phyloP scores from a whole-genome alignment of 169 alveolate species.

The Cryptosporidium tyzzeri region DNA sequence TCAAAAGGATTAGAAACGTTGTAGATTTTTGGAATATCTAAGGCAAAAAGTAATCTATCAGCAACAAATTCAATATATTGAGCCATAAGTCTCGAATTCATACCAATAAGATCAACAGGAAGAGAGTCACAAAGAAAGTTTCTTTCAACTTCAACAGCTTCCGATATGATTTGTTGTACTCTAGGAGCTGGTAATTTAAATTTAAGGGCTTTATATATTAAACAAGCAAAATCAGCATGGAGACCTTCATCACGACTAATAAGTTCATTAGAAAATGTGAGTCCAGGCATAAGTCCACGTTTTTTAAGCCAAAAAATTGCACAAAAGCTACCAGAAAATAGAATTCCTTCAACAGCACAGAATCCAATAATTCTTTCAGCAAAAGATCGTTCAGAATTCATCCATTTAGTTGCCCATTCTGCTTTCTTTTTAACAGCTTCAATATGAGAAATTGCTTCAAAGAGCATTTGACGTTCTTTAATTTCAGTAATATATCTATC shows the following conservation, averaged over 20 bases:
- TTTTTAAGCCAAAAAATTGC: conserved; percentile 99
- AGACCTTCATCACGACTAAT: conserved; percentile 99
- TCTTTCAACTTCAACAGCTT: conserved; percentile 97
- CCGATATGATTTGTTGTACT: conserved; percentile 93
- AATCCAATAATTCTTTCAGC: conserved; percentile 94
- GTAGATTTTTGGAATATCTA: conserved; percentile 93
- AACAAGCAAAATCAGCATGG: conserved; percentile 99
- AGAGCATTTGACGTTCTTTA: conserved; percentile 91
- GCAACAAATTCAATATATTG: conserved; percentile 98
- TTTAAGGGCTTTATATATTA: conserved; percentile 91
- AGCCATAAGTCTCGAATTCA: conserved; percentile 95
- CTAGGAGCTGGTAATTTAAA: conserved; percentile 91
- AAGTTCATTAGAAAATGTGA: conserved; percentile 96
- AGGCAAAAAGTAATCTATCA: conserved; percentile 94
- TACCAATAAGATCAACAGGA: conserved; percentile 97
- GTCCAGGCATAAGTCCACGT: conserved; percentile 96
- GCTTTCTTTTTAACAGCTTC: conserved; percentile 95
- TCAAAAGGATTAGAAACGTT: conserved; percentile 95
- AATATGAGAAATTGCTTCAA: conserved; percentile 94
- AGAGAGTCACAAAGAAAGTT: conserved; percentile 96
- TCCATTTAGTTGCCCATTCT: conserved; percentile 98
- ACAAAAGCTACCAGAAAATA: conserved; percentile 98
- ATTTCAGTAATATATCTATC: conserved; percentile 92
- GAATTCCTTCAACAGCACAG: conserved; percentile 95
- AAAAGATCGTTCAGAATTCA: conserved; percentile 90